A percentile compares a stretch with the other conserved stretches of the same genome.
phyloP scores from a whole-genome alignment of 495 filamentous ascomycete species.

The Xylaria cubensis region DNA sequence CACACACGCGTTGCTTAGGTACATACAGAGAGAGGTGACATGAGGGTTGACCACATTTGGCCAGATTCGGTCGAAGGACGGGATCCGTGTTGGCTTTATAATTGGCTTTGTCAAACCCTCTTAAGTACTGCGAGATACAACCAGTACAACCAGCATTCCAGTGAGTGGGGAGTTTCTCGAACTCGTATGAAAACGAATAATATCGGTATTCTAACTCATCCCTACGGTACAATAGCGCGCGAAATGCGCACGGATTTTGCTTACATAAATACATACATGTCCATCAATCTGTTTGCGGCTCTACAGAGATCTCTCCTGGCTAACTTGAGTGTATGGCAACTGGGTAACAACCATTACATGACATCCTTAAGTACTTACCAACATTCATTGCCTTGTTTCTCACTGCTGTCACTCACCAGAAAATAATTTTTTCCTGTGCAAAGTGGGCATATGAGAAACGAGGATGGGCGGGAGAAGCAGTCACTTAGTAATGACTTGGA shows the following conservation, averaged over 20 bases:
- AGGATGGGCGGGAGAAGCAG: background rate
- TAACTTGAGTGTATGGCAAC: background rate
- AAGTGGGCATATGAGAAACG: background rate
- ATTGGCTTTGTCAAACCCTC: constrained; percentile 24
- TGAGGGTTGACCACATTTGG: background rate
- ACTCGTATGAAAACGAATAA: background rate
- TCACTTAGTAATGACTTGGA: background rate
- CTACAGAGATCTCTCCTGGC: background rate
- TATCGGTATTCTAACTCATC: background rate
- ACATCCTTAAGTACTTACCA: background rate
- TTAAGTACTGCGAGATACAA: background rate
- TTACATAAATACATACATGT: background rate
- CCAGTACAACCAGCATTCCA: constrained; percentile 8
- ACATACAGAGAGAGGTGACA: background rate
- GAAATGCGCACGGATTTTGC: background rate
- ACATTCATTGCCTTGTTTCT: background rate
- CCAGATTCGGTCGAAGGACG: background rate
- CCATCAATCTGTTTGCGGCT: background rate
- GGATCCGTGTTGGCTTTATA: background rate
- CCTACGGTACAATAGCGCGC: background rate
- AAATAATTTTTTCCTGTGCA: background rate
- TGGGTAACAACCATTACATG: background rate
- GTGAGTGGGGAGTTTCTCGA: background rate
- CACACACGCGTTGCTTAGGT: constrained; percentile 15
- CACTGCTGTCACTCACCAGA: background rate